Evolutionary conservation across 1,139 yeast species (phyloP).

Genomic region (Wickerhamomyces sp.): DNA sequence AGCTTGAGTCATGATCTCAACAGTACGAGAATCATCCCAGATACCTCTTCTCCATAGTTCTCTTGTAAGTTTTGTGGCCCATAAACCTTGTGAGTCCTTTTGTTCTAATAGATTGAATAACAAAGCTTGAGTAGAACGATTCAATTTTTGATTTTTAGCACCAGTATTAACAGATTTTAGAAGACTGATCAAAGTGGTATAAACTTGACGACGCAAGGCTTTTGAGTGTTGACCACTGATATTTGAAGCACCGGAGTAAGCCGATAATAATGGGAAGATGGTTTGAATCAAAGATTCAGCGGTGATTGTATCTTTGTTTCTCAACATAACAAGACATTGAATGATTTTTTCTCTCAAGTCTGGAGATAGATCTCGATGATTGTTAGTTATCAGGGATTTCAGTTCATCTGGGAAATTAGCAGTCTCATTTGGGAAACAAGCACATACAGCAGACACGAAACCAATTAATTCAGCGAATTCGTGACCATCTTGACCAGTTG

Average conservation of each 20-base stretch:
- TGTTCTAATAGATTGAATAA: constrained; percentile 80
- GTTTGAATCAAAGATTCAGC: constrained; percentile 82
- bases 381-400: constrained; percentile 58
- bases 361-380: constrained; percentile 78
- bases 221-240: constrained; percentile 73
- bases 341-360: constrained; percentile 88
- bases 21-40: constrained; percentile 96
- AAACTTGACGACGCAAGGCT: constrained; percentile 76
- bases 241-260: constrained; percentile 46
- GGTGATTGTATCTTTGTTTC: constrained; percentile 78
- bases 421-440: constrained; percentile 87
- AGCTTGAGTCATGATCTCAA: constrained; percentile 95
- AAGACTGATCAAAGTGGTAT: constrained; percentile 69
- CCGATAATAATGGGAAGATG: constrained; percentile 74
- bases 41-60: constrained; percentile 96
- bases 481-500: constrained; percentile 54
- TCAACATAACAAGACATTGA: constrained; percentile 81
- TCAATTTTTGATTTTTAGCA: constrained; percentile 79
- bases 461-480: constrained; percentile 85
- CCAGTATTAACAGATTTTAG: constrained; percentile 82
- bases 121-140: constrained; percentile 85
- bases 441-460: constrained; percentile 86
- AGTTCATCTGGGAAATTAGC: constrained; percentile 78
- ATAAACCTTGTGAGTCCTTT: constrained; percentile 75
- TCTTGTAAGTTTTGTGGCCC: constrained; percentile 95